phyloP scores from a whole-genome alignment of 2,329 filamentous ascomycete species.

The Ophiostoma australiae region DNA sequence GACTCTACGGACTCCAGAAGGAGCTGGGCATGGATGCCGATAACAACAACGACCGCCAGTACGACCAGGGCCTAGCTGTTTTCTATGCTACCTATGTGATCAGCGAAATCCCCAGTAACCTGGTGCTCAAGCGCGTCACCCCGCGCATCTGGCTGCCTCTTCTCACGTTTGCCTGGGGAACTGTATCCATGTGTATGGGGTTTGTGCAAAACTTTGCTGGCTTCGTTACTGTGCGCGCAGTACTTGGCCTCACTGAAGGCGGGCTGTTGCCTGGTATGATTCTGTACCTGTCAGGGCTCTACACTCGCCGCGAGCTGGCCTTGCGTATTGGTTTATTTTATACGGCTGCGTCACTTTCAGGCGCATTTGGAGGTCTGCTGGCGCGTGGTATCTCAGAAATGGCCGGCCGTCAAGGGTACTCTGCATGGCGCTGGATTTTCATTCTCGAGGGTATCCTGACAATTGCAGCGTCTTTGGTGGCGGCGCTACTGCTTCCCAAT shows the following conservation, averaged over 20 bases:
- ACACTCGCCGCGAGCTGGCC: slow-evolving; percentile 55
- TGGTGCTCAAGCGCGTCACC: slow-evolving; percentile 57
- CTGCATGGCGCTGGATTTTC: slow-evolving; percentile 60
- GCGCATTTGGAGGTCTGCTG: slow-evolving; percentile 59
- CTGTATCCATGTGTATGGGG: slow-evolving; percentile 53
- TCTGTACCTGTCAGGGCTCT: slow-evolving; percentile 60
- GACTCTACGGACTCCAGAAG: slow-evolving; percentile 56
- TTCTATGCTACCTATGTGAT: slow-evolving; percentile 62
- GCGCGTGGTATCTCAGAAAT: slow-evolving; percentile 59
- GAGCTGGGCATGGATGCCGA: slow-evolving; percentile 54
- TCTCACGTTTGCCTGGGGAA: slow-evolving; percentile 53
- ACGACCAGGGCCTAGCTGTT: slow-evolving; percentile 58
- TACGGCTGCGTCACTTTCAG: slow-evolving; percentile 60
- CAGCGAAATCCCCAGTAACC: slow-evolving; percentile 60
- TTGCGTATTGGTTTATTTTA: slow-evolving; percentile 64
- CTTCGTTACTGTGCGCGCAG: slow-evolving; percentile 57
- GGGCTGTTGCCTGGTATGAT: slow-evolving; percentile 61
- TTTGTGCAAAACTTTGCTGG: slow-evolving; percentile 50
- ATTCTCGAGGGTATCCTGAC: slow-evolving; percentile 58
- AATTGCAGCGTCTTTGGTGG: slow-evolving; percentile 47
- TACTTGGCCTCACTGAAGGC: slow-evolving; percentile 60
- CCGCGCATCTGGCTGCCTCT: slow-evolving; percentile 57
- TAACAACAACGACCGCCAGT: slow-evolving; percentile 48
- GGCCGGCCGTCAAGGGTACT: slow-evolving; percentile 48
- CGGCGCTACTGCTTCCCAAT: slow-evolving; percentile 53